A percentile compares a stretch with the other conserved stretches of the same genome.
Conservation (phyloP, 768 basidiomycete genomes). For the Rhodotorula babjevae region DNA sequence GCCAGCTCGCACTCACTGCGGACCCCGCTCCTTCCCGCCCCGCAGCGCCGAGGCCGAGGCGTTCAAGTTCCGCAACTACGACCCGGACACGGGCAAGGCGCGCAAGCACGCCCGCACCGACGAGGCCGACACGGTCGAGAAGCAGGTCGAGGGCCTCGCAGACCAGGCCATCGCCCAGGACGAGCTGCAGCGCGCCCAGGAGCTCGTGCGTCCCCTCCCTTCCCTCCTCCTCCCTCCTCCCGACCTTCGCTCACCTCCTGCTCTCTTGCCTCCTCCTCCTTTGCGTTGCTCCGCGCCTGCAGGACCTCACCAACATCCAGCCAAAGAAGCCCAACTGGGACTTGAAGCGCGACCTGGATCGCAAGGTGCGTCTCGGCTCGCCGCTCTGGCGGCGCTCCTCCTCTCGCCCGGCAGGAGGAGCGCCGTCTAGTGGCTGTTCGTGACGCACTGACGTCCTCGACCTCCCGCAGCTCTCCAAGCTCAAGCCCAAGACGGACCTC, state of each 20-base stretch:
- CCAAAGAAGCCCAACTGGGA: conserved; percentile 70
- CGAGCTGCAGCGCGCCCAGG: conserved; percentile 74
- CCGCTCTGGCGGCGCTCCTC: too few relatives aligned
- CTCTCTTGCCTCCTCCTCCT: background rate
- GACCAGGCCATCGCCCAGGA: conserved; percentile 81
- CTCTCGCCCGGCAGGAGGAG: too few relatives aligned
- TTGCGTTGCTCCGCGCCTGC: too few relatives aligned
- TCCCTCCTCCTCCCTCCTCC: background rate
- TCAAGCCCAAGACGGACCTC: conserved; percentile 88
- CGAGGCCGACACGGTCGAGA: conserved; percentile 78
- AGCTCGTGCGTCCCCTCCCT: conserved; percentile 60
- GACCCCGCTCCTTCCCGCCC: too few relatives aligned
- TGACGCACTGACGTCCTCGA: too few relatives aligned
- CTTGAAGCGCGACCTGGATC: conserved; percentile 62
- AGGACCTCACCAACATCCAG: conserved; percentile 59
- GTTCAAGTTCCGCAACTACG: conserved; percentile 68
- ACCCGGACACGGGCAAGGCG: conserved; percentile 75
- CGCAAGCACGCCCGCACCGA: conserved; percentile 63
- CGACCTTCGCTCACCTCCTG: background rate
- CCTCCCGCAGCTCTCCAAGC: conserved; percentile 51
- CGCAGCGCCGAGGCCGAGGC: conserved; percentile 41
- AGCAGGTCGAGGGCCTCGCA: conserved; percentile 73
- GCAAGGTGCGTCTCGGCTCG: conserved; percentile 55
- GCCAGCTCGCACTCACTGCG: too few relatives aligned
- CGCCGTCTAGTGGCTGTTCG: too few relatives aligned